Conservation (phyloP, 2,329 filamentous ascomycete genomes). For the Pseudogymnoascus verrucosus region DNA sequence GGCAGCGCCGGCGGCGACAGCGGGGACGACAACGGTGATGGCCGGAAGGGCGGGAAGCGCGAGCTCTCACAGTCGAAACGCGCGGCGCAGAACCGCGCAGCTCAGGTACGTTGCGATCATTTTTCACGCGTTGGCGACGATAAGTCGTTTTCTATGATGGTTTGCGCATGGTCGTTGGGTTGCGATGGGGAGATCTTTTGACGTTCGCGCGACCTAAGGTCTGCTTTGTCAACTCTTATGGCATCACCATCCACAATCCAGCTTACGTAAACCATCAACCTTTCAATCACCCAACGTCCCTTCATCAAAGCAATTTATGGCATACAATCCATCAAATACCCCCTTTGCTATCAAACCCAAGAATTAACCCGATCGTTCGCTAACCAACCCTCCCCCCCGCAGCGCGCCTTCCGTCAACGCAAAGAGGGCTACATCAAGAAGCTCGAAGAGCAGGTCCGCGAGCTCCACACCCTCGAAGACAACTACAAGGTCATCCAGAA, state of each 20-base stretch:
- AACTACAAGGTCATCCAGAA: slow-evolving; percentile 72
- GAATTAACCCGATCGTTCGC: slow-evolving; percentile 8
- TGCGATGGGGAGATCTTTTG: slow-evolving; percentile 8
- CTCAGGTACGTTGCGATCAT: slow-evolving; percentile 62
- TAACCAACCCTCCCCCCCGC: slow-evolving; percentile 29
- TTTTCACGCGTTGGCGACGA: slow-evolving; percentile 11
- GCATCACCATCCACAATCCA: slow-evolving; percentile 24
- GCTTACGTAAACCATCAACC: slow-evolving; percentile 25
- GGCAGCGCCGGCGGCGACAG: slow-evolving; percentile 24
- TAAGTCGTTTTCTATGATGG: slow-evolving; percentile 19
- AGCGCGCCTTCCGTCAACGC: slow-evolving; percentile 94
- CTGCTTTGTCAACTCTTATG: slow-evolving; percentile 32
- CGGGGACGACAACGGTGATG: slow-evolving; percentile 34
- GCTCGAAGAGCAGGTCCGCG: slow-evolving; percentile 85
- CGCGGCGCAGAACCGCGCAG: slow-evolving; percentile 91
- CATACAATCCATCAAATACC: background rate
- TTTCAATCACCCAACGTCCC: background rate
- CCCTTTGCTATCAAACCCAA: background rate
- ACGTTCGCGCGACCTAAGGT: slow-evolving; percentile 11
- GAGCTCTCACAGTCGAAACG: slow-evolving; percentile 94
- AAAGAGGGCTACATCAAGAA: slow-evolving; percentile 99
- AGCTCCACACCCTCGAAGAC: slow-evolving; percentile 66
- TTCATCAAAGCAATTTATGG: background rate
- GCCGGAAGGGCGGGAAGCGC: slow-evolving; percentile 70
- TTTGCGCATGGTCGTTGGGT: slow-evolving; percentile 1